These are phyloP conservation scores for Saccharomycopsis sp. DNA, from an alignment of 805 yeast species.

Conservation along the genomic window DNA sequence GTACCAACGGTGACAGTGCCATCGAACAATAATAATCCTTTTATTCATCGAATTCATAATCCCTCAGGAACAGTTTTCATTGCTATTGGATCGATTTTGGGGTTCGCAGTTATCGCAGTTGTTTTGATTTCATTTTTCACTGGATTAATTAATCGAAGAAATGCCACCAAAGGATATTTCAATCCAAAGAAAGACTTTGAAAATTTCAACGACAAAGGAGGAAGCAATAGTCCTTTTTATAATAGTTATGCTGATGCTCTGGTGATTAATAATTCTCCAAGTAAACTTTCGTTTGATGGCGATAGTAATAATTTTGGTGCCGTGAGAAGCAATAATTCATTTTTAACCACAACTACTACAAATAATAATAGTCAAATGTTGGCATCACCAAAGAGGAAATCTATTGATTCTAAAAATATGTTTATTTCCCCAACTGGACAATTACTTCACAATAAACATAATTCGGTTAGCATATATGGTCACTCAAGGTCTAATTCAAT, in stretches of 20 bases:
- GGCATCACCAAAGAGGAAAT: conserved; percentile 20
- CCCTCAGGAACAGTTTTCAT: conserved; percentile 82
- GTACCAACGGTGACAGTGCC: conserved; percentile 42
- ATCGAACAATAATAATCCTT: conserved; percentile 55
- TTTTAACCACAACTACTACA: conserved; percentile 12
- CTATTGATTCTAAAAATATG: conserved; percentile 29
- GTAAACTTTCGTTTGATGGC: conserved; percentile 16
- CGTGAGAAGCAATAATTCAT: conserved; percentile 17
- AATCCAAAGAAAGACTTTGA: conserved; percentile 8
- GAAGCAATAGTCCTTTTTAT: conserved; percentile 6
- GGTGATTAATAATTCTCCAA: conserved; percentile 1
- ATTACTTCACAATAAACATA: conserved; percentile 37
- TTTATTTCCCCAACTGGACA: conserved; percentile 80
- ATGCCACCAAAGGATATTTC: conserved; percentile 17
- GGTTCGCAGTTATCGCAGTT: conserved; percentile 37
- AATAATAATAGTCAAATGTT: conserved; percentile 17
- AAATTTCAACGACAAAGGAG: background rate
- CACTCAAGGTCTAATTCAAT: conserved; percentile 7
- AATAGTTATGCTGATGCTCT: background rate
- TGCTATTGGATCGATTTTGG: conserved; percentile 66
- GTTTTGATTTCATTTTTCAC: conserved; percentile 10
- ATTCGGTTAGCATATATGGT: background rate
- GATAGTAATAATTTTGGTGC: conserved; percentile 18
- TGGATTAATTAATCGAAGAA: conserved; percentile 9
- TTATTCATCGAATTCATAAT: conserved; percentile 40